Base-by-base conservation (phyloP, 208 protist species). In the Crithidia thermophila region DNA sequence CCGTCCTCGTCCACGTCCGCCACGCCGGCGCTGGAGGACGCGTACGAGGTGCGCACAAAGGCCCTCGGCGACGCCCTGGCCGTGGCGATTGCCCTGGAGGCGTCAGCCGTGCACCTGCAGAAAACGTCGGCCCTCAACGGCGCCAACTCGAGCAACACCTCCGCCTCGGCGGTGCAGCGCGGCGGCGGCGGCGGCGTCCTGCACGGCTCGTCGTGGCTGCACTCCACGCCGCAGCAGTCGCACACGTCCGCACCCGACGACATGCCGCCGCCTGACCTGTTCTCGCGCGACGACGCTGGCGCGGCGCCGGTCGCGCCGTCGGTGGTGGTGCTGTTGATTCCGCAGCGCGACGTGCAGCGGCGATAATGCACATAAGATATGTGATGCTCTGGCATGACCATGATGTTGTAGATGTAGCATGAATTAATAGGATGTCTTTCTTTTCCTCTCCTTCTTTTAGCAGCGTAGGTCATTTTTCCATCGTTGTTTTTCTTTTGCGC, bases 61-160 rank as follows among this genome's bases (percentile, higher is more conserved):
- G 20, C 67, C 2, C 46, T 86, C 9, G 70, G 81, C 39, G 68
- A 86, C 40, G 81, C 76, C 3, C 72, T 86, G 6, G 75, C 81
- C 1, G 42, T 63, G 3, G 68, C 64, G 9, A 52, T 86, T 28
- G 68, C 61, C 1, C 53, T 49, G 13, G 67, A 83, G 49, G 81
- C 76, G 21, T 50, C 31, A 23, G 36, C 40, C 31, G 62, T 33
- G 18, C 37, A 40, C 21, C 33, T 28, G 28, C 25, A 64, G 57
- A 45, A 56, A n/a, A n/a, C n/a, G n/a, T n/a, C n/a, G n/a, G n/a
- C n/a, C n/a, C n/a, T n/a, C n/a, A n/a, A n/a, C n/a, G 20, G 42
- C 20, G 50, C n/a, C 47, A 23, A 9, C 27, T 16, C 34, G 37
- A 37, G 34, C 23, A 46, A 13, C 11, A 27, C 11, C 30, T 3